phyloP scores from a whole-genome alignment of 2,329 filamentous ascomycete species.

The Helotiales sp. region DNA sequence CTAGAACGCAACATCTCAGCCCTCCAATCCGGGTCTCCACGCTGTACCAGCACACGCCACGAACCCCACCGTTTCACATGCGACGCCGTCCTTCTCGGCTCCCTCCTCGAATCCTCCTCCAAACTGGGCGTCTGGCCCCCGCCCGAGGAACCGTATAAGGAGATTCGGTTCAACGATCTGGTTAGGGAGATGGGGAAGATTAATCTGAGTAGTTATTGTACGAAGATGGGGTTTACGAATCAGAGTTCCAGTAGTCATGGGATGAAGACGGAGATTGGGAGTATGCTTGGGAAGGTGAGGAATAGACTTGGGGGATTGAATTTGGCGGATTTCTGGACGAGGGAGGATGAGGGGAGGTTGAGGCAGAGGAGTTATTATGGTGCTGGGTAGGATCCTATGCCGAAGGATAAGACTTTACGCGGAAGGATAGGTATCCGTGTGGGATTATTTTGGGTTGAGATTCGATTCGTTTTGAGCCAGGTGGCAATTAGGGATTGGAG shows the following conservation, averaged over 20 bases:
- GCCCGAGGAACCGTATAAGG: slow-evolving; percentile 9
- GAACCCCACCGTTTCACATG: slow-evolving; percentile 14
- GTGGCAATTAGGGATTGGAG: too few relatives aligned
- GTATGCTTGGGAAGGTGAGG: slow-evolving; percentile 7
- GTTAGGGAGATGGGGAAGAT: slow-evolving; percentile 9
- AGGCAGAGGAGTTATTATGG: neutral
- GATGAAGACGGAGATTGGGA: slow-evolving; percentile 13
- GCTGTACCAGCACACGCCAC: slow-evolving; percentile 12
- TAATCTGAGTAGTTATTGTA: slow-evolving; percentile 9
- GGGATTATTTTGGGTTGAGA: too few relatives aligned
- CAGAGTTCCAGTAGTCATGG: slow-evolving; percentile 13
- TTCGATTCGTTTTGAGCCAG: too few relatives aligned
- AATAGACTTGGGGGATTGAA: slow-evolving; percentile 10
- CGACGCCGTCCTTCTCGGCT: slow-evolving; percentile 14
- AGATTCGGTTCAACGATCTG: slow-evolving; percentile 8
- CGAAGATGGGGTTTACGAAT: slow-evolving; percentile 15
- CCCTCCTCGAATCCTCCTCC: slow-evolving; percentile 12
- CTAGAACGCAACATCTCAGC: slow-evolving; percentile 35
- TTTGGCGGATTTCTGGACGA: slow-evolving; percentile 11
- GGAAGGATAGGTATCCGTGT: neutral
- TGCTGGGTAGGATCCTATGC: neutral
- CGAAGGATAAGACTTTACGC: neutral
- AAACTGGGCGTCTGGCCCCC: slow-evolving; percentile 12
- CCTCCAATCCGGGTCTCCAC: slow-evolving; percentile 6
- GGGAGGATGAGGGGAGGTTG: neutral